Evolutionary conservation across 106 monocot species (phyloP), one percentile per base, ranked within the genome.

Genomic region (Dactylorhiza incarnata): DNA sequence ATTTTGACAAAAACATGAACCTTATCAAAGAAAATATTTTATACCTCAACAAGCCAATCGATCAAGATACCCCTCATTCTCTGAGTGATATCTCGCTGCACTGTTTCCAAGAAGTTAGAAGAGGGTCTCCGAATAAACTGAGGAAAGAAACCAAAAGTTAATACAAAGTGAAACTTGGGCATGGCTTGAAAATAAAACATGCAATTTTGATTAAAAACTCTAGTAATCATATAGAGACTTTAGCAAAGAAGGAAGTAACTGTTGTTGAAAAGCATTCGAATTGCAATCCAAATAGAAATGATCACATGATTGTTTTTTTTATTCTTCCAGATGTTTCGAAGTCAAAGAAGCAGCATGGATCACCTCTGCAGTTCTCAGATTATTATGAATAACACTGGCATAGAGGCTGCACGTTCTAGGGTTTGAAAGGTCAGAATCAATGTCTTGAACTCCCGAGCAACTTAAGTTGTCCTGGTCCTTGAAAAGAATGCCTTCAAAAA

Each of bases 21-120:
- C 65, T 65, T 26, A 65, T 26, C 11, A 66, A 66, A 59, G 6
- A 59, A 59, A 59, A n/a, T 59, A 66, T 13, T 37, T 4, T 23
- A 66, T 66, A 96, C 96, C 96, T 93, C 96, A 4, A 93, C 93
- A 82, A 97, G 96, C 96, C 96, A 97, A 73, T 97, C 96, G 45
- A 94, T 86, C 67, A 97, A 74, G 75, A 94, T 87, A 43, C 82
- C 83, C 70, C 96, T 82, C 96, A 97, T 97, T 83, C 82, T 82
- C 77, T 87, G 89, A 48, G 85, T 91, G 61, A 97, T 91, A 85
- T 97, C 93, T 48, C 47, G 80, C 63, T 97, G 93, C 76, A 91
- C 63, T 37, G 73, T 84, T 77, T 91, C 96, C 87, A 97, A 89
- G 52, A 89, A 97, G 77, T 97, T 81, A 45, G 78, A 78, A 26